A percentile compares a stretch with the other conserved stretches of the same genome.
Conservation (phyloP, 805 yeast species). For the Metschnikowia bowlesiae region DNA sequence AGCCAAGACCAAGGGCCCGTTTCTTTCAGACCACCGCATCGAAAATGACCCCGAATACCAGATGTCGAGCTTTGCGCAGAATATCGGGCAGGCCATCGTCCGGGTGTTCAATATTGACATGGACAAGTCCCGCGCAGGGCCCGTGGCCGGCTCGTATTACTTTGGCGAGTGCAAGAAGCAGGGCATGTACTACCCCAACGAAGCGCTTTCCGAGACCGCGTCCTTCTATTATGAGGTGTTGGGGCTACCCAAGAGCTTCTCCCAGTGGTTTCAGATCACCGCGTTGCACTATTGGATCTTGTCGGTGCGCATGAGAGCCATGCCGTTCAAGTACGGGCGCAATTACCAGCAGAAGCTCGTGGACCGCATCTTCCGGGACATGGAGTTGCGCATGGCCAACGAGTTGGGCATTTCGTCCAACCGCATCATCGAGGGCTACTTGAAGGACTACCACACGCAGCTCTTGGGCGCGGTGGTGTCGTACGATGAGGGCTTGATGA, state of each 20-base stretch:
- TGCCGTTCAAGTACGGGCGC: conserved; percentile 86
- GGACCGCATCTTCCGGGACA: conserved; percentile 84
- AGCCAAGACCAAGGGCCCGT: conserved; percentile 33
- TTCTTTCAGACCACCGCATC: conserved; percentile 35
- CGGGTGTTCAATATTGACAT: conserved; percentile 70
- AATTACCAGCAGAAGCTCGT: conserved; percentile 89
- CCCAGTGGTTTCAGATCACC: conserved; percentile 96
- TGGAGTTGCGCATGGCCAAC: conserved; percentile 78
- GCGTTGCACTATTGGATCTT: conserved; percentile 90
- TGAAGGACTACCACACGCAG: conserved; percentile 88
- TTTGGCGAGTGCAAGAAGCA: conserved; percentile 84
- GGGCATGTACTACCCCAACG: conserved; percentile 72
- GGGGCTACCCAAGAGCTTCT: conserved; percentile 76
- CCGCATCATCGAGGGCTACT: conserved; percentile 75
- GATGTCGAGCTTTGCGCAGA: conserved; percentile 35
- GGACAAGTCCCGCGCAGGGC: conserved; percentile 91
- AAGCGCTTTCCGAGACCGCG: conserved; percentile 68
- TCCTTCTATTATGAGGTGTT: conserved; percentile 81
- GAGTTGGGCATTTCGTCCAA: conserved; percentile 83
- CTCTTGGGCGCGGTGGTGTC: conserved; percentile 84
- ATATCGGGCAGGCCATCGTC: conserved; percentile 62
- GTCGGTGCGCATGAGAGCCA: conserved; percentile 90
- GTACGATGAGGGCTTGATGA: conserved; percentile 85
- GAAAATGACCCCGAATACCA: conserved; percentile 34
- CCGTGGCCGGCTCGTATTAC: conserved; percentile 87